phyloP scores from a whole-genome alignment of 2,329 filamentous ascomycete genomes.

The Coniochaeta sp. region DNA sequence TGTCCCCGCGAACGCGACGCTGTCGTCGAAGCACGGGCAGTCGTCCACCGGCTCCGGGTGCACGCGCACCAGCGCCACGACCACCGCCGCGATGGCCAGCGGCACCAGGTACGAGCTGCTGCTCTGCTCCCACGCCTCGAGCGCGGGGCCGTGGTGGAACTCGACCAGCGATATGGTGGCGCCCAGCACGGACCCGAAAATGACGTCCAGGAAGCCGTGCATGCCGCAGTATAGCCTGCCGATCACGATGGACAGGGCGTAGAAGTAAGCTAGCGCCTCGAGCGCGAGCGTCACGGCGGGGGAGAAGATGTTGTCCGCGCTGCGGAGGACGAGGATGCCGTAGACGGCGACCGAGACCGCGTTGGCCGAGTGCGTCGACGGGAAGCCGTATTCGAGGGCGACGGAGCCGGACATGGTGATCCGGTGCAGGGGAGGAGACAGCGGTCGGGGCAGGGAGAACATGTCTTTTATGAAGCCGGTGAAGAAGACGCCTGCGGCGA shows the following conservation, averaged over 20 bases:
- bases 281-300: constrained; percentile 53
- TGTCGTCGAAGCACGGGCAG: constrained; percentile 95
- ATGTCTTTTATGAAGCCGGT: constrained; percentile 94
- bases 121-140: constrained; percentile 65
- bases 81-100: constrained; percentile 53
- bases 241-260: constrained; percentile 81
- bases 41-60: constrained; percentile 96
- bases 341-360: constrained; percentile 92
- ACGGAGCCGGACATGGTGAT: constrained; percentile 98
- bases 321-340: constrained; percentile 62
- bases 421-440: constrained; percentile 84
- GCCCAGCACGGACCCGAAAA: constrained; percentile 73
- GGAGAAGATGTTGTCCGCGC: constrained; percentile 54
- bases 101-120: constrained; percentile 56
- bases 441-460: constrained; percentile 81
- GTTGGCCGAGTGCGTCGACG: constrained; percentile 94
- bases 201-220: constrained; percentile 92
- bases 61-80: constrained; percentile 73
- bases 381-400: constrained; percentile 93
- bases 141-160: constrained; percentile 50
- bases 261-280: constrained; percentile 70
- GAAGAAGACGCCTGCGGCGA: constrained; percentile 74
- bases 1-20: constrained; percentile 85
- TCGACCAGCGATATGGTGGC: constrained; percentile 54
- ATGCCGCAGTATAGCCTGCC: constrained; percentile 95